phyloP scores from a whole-genome alignment of 163 green algal species.

The Trebouxiophyceae sp. region DNA sequence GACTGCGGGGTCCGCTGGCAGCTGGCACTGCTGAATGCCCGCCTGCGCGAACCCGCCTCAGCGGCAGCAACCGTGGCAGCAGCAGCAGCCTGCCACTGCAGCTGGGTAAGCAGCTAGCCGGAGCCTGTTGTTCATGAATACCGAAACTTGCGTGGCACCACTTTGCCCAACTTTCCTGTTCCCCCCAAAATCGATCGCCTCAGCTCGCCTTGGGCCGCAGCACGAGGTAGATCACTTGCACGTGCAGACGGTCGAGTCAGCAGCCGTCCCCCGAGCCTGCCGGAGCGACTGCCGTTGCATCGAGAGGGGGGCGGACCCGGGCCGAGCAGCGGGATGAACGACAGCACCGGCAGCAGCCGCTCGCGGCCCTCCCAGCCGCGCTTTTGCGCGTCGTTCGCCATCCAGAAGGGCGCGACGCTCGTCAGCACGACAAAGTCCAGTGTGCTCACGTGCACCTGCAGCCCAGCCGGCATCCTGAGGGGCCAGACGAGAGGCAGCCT shows the following conservation, averaged over 20 bases:
- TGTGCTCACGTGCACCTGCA: slow-evolving; percentile 61
- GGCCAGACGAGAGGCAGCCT: too few species aligned
- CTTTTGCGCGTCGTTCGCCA: slow-evolving; percentile 71
- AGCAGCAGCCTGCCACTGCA: too few species aligned
- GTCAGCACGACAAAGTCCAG: slow-evolving; percentile 75
- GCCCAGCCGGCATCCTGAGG: background rate
- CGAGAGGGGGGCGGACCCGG: slow-evolving; percentile 18
- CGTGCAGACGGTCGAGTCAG: background rate
- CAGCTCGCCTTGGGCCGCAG: slow-evolving; percentile 57
- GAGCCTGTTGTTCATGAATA: too few species aligned
- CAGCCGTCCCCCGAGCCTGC: background rate
- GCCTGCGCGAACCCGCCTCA: too few species aligned
- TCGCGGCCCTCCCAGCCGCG: slow-evolving; percentile 64
- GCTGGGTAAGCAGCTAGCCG: too few species aligned
- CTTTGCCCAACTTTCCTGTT: too few species aligned
- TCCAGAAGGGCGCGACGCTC: slow-evolving; percentile 76
- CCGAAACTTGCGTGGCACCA: too few species aligned
- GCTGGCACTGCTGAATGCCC: too few species aligned
- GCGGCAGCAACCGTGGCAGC: too few species aligned
- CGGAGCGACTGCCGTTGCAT: background rate
- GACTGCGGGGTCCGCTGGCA: too few species aligned
- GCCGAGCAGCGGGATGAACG: slow-evolving; percentile 63
- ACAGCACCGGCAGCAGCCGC: slow-evolving; percentile 51
- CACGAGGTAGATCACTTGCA: slow-evolving; percentile 54
- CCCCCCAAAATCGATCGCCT: too few species aligned